Percentiles rank a stretch among this genome's conserved stretches.
These are phyloP conservation scores for Lactarius psammicola DNA, from an alignment of 768 basidiomycete species.

Conservation along the genomic window DNA sequence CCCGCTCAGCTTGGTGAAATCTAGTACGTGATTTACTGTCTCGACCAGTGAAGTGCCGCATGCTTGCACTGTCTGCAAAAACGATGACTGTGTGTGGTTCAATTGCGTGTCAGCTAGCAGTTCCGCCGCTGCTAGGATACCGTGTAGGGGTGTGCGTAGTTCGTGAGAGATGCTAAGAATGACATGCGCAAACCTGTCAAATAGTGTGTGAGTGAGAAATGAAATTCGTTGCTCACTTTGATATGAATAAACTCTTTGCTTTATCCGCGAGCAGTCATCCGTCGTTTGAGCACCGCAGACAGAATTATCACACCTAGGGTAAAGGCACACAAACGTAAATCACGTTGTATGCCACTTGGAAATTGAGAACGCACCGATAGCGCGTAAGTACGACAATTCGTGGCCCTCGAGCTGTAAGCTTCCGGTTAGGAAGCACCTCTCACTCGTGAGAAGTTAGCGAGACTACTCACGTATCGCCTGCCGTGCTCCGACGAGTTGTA, in stretches of 20 bases:
- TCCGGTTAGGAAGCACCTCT: slow-evolving; percentile 3
- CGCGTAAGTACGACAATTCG: slow-evolving; percentile 87
- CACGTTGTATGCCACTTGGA: not conserved
- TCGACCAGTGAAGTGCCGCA: slow-evolving; percentile 95
- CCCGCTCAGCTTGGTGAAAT: slow-evolving; percentile 93
- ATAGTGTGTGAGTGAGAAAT: not conserved
- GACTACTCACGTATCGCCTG: slow-evolving; percentile 69
- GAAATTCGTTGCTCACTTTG: slow-evolving; percentile 55
- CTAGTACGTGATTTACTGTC: slow-evolving; percentile 94
- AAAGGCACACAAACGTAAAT: slow-evolving; percentile 10
- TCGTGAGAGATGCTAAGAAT: slow-evolving; percentile 79
- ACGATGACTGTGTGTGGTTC: slow-evolving; percentile 77
- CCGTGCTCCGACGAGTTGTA: slow-evolving; percentile 83
- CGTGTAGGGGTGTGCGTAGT: slow-evolving; percentile 87
- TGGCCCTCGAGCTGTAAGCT: slow-evolving; percentile 74
- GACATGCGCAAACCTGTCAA: slow-evolving; percentile 1
- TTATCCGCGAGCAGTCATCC: slow-evolving; percentile 95
- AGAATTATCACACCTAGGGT: slow-evolving; percentile 80
- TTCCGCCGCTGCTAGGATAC: slow-evolving; percentile 92
- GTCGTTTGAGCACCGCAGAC: slow-evolving; percentile 85
- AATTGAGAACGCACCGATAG: slow-evolving; percentile 57
- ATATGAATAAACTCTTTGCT: slow-evolving; percentile 89
- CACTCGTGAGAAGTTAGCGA: not conserved
- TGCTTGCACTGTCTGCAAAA: slow-evolving; percentile 89
- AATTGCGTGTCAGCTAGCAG: slow-evolving; percentile 83